Conservation (phyloP, 2,329 filamentous ascomycete genomes). For the Magnaporthiopsis rhizophila region DNA sequence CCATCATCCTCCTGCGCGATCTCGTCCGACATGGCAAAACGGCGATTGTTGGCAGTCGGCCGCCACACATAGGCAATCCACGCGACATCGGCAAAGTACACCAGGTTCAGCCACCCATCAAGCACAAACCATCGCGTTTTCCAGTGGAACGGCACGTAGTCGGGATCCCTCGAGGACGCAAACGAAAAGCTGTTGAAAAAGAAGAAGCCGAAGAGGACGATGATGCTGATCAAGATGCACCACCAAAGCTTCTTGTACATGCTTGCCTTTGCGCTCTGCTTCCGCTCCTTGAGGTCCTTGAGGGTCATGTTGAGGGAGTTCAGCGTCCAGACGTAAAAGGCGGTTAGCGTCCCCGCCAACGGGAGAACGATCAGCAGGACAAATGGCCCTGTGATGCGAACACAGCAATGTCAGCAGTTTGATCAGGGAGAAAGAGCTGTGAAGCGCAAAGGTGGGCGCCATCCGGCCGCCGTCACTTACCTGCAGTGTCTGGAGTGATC, state of each 20-base stretch:
- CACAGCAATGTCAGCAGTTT: not conserved
- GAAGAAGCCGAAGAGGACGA: slow-evolving; percentile 97
- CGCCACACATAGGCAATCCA: slow-evolving; percentile 96
- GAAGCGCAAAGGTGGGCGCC: not conserved
- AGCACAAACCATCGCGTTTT: slow-evolving; percentile 95
- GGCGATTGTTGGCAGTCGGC: slow-evolving; percentile 89
- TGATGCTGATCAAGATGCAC: slow-evolving; percentile 85
- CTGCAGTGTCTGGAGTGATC: slow-evolving; percentile 78
- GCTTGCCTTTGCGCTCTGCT: slow-evolving; percentile 82
- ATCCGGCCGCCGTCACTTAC: slow-evolving; percentile 28
- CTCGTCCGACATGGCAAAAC: slow-evolving; percentile 99
- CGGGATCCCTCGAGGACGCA: slow-evolving; percentile 71
- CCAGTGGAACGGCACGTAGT: slow-evolving; percentile 96
- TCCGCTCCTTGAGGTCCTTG: slow-evolving; percentile 90
- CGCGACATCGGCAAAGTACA: slow-evolving; percentile 88
- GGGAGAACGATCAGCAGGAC: slow-evolving; percentile 91
- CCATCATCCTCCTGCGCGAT: slow-evolving; percentile 97
- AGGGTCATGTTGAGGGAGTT: slow-evolving; percentile 92
- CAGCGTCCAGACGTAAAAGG: slow-evolving; percentile 97
- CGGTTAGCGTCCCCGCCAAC: slow-evolving; percentile 82
- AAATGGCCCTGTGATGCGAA: slow-evolving; percentile 56
- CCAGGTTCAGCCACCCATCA: slow-evolving; percentile 93
- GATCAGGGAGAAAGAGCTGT: not conserved
- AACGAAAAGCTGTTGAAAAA: slow-evolving; percentile 98
- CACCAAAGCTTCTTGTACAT: slow-evolving; percentile 99